A percentile compares a stretch with the other conserved stretches of the same genome.
phyloP scores from a whole-genome alignment of 352 stramenopile genomes.

The Pythium guiyangense region DNA sequence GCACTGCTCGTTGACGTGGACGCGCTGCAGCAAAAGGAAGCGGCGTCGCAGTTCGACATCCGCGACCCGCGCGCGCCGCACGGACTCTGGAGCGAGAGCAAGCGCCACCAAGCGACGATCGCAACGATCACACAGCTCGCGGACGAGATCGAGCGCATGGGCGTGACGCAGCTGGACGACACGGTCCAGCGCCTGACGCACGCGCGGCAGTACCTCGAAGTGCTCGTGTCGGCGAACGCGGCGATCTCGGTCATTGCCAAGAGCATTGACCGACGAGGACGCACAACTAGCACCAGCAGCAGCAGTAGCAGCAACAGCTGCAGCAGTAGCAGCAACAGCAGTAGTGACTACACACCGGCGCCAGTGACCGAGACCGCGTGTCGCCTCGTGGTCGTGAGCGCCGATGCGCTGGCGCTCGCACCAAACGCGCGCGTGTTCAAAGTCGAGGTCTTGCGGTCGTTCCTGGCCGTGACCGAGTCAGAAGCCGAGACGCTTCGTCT shows the following conservation, averaged over 20 bases:
- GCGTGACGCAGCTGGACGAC: slow-evolving; percentile 2
- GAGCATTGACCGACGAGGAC: slow-evolving; percentile 6
- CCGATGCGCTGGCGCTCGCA: slow-evolving; percentile 19
- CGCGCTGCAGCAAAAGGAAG: slow-evolving; percentile 21
- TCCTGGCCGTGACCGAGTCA: slow-evolving; percentile 24
- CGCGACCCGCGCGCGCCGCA: slow-evolving; percentile 4
- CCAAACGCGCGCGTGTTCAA: slow-evolving; percentile 22
- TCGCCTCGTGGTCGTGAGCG: slow-evolving; percentile 25
- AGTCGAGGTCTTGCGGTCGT: slow-evolving; percentile 28
- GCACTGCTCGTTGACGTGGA: slow-evolving; percentile 19
- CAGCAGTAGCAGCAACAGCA: too few relatives aligned
- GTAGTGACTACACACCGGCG: background rate
- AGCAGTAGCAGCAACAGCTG: too few relatives aligned
- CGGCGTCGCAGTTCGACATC: slow-evolving; percentile 8
- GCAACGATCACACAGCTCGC: slow-evolving; percentile 7
- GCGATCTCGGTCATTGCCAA: slow-evolving; percentile 11
- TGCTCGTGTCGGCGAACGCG: slow-evolving; percentile 14
- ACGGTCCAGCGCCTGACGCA: slow-evolving; percentile 5
- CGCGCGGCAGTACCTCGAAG: slow-evolving; percentile 14
- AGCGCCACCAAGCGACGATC: slow-evolving; percentile 11
- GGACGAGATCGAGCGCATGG: slow-evolving; percentile 5
- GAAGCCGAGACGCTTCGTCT: slow-evolving; percentile 20
- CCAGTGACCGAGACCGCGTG: slow-evolving; percentile 20
- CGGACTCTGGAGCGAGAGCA: slow-evolving; percentile 11
- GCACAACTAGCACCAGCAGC: background rate